Base-by-base conservation (phyloP, 768 basidiomycete species). In the Lactarius sp. region DNA sequence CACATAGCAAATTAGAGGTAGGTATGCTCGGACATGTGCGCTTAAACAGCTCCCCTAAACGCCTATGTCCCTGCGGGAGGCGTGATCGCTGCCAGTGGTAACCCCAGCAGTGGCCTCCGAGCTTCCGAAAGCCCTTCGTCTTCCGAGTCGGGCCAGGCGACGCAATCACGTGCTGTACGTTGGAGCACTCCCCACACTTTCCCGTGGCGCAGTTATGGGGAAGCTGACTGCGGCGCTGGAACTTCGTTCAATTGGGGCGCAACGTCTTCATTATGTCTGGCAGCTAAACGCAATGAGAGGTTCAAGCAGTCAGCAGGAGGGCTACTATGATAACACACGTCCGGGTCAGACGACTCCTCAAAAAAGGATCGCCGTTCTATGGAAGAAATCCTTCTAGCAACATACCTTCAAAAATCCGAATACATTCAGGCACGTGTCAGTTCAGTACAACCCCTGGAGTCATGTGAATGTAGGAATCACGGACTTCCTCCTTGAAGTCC, bases 361-460 rank as follows among this genome's bases (percentile, higher is more conserved):
- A 44, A n/a, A 20, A 34, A 47, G 20, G 27, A 41, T 33, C 20
- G 37, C 18, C 4, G 4, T 9, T 27, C n/a, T 13, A 41, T 39
- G 22, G 22, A 54, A 18, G 34, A 39, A 16, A 39, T 9, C 27
- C 16, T 10, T 16, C 13, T 18, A 14, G 4, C 36, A 5, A 13
- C 8, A 14, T 9, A 34, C 3, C 13, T 8, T 9, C 31, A 7
- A 10, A 41, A 14, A 14, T 8, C 4, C 1, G 36, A 31, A 31
- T 49, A 12, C 41, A 60, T 60, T 60, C 33, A 53, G 42, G 42
- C 14, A 60, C 39, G 18, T 42, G 27, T 31, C 18, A 59, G 37
- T 6, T 16, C 31, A 47, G 6, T 44, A 58, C 57, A 50, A 10
- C 36, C 10, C 22, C 36, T 7, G 36, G 10, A 37, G 36, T 37